These are phyloP conservation scores for Drechslerella dactyloides DNA, from an alignment of 2,329 filamentous ascomycete genomes.

Conservation along the genomic window DNA sequence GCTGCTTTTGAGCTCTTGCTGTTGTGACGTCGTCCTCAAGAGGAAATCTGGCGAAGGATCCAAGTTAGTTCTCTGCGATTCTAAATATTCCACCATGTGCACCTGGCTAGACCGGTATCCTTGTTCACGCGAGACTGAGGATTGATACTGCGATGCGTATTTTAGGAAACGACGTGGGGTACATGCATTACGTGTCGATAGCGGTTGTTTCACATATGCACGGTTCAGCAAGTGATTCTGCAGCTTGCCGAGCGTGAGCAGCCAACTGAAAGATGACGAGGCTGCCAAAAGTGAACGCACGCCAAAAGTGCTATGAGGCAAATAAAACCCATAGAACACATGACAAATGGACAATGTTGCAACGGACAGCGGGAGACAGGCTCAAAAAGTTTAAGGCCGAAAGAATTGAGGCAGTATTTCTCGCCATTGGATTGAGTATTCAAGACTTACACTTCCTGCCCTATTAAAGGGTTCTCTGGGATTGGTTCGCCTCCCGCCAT, in stretches of 20 bases:
- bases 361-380: no score
- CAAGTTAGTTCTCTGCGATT: conserved; percentile 14
- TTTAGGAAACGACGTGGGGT: conserved; percentile 11
- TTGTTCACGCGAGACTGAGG: not conserved
- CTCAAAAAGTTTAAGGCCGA: not conserved
- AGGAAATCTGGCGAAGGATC: conserved; percentile 35
- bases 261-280: not conserved
- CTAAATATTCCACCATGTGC: no score
- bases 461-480: conserved; percentile 40
- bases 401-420: not conserved
- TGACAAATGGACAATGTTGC: no score
- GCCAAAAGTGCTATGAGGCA: conserved; percentile 15
- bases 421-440: not conserved
- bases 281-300: conserved; percentile 23
- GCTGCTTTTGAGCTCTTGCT: conserved; percentile 33
- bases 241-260: conserved; percentile 9
- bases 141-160: not conserved
- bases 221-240: conserved; percentile 18
- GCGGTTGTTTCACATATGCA: conserved; percentile 22
- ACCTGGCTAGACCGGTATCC: not conserved
- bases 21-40: conserved; percentile 17
- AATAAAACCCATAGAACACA: no score
- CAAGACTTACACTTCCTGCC: conserved; percentile 39
- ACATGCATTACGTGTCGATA: conserved; percentile 3
- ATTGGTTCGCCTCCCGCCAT: conserved; percentile 47